Percentiles rank a stretch among this genome's conserved stretches.
Evolutionary conservation across 2,329 filamentous ascomycete species (phyloP).

Genomic region (Paracoccidioides lutzii): DNA sequence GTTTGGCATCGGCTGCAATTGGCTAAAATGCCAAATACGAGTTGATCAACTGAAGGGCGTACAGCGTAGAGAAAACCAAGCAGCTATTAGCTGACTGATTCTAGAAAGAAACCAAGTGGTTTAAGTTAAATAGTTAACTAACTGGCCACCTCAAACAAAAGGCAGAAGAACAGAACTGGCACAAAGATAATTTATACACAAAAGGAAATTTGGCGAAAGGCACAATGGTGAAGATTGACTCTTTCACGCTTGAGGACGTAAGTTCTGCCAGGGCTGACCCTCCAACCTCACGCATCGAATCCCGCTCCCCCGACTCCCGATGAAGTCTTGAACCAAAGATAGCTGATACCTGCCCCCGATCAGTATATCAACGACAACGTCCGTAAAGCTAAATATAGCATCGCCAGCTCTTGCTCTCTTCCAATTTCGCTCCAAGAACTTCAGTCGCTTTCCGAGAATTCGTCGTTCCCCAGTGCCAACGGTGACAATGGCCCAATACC

Average conservation of each 20-base stretch:
- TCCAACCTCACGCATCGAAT: background rate
- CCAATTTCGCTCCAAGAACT: conserved; percentile 44
- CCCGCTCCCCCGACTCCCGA: background rate
- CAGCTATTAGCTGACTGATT: background rate
- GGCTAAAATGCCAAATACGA: background rate
- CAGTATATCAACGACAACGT: conserved; percentile 48
- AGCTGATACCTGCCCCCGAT: background rate
- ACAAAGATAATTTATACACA: background rate
- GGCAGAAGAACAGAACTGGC: background rate
- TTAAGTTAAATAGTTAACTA: too few relatives aligned
- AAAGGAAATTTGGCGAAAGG: background rate
- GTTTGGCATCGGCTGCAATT: background rate
- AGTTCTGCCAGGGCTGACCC: conserved; percentile 10
- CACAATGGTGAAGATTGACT: conserved; percentile 30
- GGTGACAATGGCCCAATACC: conserved; percentile 14
- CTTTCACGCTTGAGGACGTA: conserved; percentile 53
- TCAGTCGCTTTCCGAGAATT: conserved; percentile 34
- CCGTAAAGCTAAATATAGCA: conserved; percentile 41
- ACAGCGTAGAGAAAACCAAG: background rate
- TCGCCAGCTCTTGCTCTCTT: conserved; percentile 45
- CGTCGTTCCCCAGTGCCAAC: background rate
- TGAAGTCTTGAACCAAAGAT: background rate
- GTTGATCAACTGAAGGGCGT: background rate
- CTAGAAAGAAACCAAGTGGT: too few relatives aligned
- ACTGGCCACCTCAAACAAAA: too few relatives aligned